phyloP scores from a whole-genome alignment of 73 alveolate genomes.

The Effrenium voratum region DNA sequence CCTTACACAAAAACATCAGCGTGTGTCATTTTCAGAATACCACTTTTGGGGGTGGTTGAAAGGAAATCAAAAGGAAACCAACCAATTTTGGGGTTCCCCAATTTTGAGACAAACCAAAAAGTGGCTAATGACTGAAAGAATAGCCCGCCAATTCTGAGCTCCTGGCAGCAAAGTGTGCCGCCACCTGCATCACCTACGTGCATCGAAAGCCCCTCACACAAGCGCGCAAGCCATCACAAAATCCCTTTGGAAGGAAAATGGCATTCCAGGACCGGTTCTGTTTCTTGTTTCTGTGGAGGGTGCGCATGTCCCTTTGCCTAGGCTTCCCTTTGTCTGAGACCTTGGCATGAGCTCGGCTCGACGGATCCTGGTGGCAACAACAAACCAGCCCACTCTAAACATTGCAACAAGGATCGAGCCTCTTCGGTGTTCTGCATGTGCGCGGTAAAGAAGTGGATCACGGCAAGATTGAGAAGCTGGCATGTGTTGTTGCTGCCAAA shows the following conservation, averaged over 20 bases:
- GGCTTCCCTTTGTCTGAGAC: too few species aligned
- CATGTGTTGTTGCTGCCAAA: background rate
- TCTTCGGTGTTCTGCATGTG: background rate
- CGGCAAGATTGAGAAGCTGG: slow-evolving; percentile 60
- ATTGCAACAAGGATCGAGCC: background rate
- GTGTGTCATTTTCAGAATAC: background rate
- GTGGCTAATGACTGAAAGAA: background rate
- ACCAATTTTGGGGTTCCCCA: background rate
- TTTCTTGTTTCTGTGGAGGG: too few species aligned
- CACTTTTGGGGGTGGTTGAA: background rate
- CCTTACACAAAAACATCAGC: too few species aligned
- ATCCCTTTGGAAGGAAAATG: too few species aligned
- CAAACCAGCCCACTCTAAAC: too few species aligned
- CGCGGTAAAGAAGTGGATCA: slow-evolving; percentile 78
- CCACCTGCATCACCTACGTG: slow-evolving; percentile 42
- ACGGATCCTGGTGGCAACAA: too few species aligned
- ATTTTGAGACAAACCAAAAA: background rate
- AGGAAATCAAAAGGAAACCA: too few species aligned
- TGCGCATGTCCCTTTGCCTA: too few species aligned
- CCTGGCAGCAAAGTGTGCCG: slow-evolving; percentile 25
- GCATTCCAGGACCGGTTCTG: too few species aligned
- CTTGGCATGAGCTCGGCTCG: too few species aligned
- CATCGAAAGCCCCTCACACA: too few species aligned
- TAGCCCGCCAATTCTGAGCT: background rate
- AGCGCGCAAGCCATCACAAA: too few species aligned